These are phyloP conservation scores for Kondoa malvinella DNA, from an alignment of 768 basidiomycete species.

Conservation along the genomic window DNA sequence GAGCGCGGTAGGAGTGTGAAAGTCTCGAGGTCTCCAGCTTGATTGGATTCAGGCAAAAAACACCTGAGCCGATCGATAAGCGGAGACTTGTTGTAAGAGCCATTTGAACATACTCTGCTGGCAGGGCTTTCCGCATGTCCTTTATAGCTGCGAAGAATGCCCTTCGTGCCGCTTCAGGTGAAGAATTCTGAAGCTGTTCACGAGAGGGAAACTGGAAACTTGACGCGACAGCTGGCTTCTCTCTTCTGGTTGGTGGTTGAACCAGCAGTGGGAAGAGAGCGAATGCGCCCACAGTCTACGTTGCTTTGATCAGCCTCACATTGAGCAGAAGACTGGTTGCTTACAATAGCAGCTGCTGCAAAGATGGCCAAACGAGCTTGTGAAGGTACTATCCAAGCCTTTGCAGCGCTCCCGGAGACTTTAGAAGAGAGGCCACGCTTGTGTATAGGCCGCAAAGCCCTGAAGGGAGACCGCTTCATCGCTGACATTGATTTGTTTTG, in stretches of 20 bases:
- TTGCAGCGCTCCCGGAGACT: not conserved
- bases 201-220: not conserved
- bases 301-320: too few species aligned
- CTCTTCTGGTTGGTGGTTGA: not conserved
- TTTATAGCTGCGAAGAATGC: conserved; percentile 19
- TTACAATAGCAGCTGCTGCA: not conserved
- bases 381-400: not conserved
- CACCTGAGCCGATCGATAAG: too few species aligned
- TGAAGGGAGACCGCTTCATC: too few species aligned
- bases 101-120: conserved; percentile 15
- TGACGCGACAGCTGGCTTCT: not conserved
- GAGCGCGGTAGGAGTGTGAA: too few species aligned
- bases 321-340: too few species aligned
- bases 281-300: not conserved
- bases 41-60: too few species aligned
- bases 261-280: not conserved
- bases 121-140: conserved; percentile 18
- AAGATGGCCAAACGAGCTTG: not conserved
- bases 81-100: too few species aligned
- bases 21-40: too few species aligned
- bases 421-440: not conserved
- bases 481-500: too few species aligned
- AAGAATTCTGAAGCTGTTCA: not conserved
- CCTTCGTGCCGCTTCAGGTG: conserved; percentile 10
- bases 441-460: not conserved